A percentile compares a stretch with the other conserved stretches of the same genome.
phyloP scores from a whole-genome alignment of 1,284 basidiomycete genomes.

The Ganoderma leucocontextum region DNA sequence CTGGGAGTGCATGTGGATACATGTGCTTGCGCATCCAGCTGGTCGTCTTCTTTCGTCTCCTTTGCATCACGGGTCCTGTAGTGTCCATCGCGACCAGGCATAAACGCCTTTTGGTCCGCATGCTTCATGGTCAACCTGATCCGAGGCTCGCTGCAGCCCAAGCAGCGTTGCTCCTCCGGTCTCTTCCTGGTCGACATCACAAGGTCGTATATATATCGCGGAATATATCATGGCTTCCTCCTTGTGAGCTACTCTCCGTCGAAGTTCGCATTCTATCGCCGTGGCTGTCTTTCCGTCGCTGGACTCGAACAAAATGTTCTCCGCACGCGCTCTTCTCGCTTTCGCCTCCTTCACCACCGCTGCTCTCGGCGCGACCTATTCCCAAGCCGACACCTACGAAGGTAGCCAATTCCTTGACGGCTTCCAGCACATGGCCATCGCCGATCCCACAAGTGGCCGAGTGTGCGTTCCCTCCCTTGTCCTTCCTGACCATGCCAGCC shows the following conservation, averaged over 20 bases:
- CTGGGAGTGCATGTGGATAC: background rate
- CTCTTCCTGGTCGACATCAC: background rate
- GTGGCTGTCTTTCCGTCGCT: background rate
- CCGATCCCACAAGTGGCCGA: constrained; percentile 66
- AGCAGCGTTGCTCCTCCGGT: background rate
- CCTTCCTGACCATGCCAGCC: background rate
- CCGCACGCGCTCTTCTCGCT: background rate
- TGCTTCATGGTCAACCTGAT: background rate
- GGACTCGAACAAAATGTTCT: background rate
- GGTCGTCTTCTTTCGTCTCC: background rate
- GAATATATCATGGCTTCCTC: background rate
- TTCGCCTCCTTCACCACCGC: background rate
- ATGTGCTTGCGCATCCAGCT: background rate
- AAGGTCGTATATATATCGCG: background rate
- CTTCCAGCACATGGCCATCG: constrained; percentile 57
- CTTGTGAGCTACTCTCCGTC: background rate
- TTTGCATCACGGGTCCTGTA: background rate
- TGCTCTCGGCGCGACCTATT: constrained; percentile 12
- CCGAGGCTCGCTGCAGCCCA: background rate
- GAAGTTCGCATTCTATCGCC: background rate
- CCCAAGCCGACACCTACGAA: constrained; percentile 48
- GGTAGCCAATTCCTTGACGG: constrained; percentile 55
- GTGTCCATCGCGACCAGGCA: background rate
- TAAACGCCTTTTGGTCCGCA: background rate
- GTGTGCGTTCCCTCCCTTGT: constrained; percentile 51